These are phyloP conservation scores for Articulospora tetracladia DNA, from an alignment of 495 filamentous ascomycete genomes.

Conservation along the genomic window DNA sequence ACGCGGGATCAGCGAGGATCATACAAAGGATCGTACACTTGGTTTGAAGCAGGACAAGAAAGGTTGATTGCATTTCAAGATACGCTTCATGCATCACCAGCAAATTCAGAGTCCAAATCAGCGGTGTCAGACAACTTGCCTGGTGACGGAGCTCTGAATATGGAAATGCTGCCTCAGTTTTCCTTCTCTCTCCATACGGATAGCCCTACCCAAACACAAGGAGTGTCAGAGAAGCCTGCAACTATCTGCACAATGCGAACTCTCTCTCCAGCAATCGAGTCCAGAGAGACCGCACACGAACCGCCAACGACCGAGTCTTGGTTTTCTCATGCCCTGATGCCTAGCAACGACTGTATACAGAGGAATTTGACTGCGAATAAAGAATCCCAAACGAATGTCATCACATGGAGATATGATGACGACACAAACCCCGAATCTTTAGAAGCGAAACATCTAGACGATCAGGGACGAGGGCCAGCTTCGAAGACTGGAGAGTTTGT, in stretches of 20 bases:
- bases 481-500: conserved; percentile 55
- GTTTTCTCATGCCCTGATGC: background rate
- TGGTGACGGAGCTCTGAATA: background rate
- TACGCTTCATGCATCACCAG: background rate
- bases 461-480: conserved; percentile 46
- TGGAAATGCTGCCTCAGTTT: background rate
- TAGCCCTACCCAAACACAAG: background rate
- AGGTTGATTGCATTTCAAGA: conserved; percentile 26
- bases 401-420: conserved; percentile 57
- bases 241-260: conserved; percentile 11
- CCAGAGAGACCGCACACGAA: background rate
- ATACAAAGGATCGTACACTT: conserved; percentile 60
- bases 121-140: too few species aligned
- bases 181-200: background rate
- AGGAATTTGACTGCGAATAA: conserved; percentile 40
- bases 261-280: background rate
- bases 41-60: conserved; percentile 64
- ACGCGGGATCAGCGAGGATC: conserved; percentile 30
- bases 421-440: conserved; percentile 42
- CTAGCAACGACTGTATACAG: conserved; percentile 39
- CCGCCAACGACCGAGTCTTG: background rate
- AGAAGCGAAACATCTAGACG: conserved; percentile 34
- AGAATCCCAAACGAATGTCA: conserved; percentile 34
- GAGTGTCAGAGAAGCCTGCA: background rate
- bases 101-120: background rate